Conservation (phyloP, 1,284 basidiomycete species). For the Microbotryum saponariae region DNA sequence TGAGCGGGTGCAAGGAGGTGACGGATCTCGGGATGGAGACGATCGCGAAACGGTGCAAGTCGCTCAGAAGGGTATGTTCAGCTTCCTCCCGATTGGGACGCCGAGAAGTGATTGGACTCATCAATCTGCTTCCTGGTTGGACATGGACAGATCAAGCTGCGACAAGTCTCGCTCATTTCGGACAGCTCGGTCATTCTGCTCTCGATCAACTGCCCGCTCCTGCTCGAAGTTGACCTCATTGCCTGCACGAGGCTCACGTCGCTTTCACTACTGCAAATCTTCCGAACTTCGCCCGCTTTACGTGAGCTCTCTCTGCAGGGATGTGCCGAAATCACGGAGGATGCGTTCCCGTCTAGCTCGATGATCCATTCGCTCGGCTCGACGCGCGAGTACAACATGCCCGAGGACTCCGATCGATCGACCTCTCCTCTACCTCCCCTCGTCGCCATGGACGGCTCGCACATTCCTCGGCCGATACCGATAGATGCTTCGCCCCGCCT, state of each 20-base stretch:
- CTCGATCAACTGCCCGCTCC: slow-evolving; percentile 70
- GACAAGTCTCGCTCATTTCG: slow-evolving; percentile 65
- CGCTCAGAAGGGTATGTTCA: slow-evolving; percentile 55
- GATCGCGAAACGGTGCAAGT: slow-evolving; percentile 64
- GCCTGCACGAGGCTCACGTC: slow-evolving; percentile 74
- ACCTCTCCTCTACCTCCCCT: slow-evolving; percentile 3
- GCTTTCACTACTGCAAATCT: slow-evolving; percentile 69
- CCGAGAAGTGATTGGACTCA: not conserved
- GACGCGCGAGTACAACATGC: slow-evolving; percentile 5
- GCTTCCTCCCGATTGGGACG: not conserved
- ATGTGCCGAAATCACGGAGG: slow-evolving; percentile 70
- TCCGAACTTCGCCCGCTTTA: slow-evolving; percentile 70
- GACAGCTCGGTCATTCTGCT: slow-evolving; percentile 71
- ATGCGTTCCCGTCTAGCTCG: slow-evolving; percentile 61
- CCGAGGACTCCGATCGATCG: slow-evolving; percentile 2
- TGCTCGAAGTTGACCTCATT: slow-evolving; percentile 91
- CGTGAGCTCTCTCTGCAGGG: slow-evolving; percentile 83
- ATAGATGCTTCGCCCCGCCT: slow-evolving; percentile 12
- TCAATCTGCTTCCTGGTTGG: not conserved
- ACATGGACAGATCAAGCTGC: slow-evolving; percentile 66
- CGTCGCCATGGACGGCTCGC: slow-evolving; percentile 12
- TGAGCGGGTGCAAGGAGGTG: slow-evolving; percentile 73
- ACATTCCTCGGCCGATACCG: slow-evolving; percentile 9
- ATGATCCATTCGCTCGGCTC: slow-evolving; percentile 11
- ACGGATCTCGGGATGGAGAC: slow-evolving; percentile 70